phyloP scores from a whole-genome alignment of 2,329 filamentous ascomycete species.

The Colletotrichum sp. region DNA sequence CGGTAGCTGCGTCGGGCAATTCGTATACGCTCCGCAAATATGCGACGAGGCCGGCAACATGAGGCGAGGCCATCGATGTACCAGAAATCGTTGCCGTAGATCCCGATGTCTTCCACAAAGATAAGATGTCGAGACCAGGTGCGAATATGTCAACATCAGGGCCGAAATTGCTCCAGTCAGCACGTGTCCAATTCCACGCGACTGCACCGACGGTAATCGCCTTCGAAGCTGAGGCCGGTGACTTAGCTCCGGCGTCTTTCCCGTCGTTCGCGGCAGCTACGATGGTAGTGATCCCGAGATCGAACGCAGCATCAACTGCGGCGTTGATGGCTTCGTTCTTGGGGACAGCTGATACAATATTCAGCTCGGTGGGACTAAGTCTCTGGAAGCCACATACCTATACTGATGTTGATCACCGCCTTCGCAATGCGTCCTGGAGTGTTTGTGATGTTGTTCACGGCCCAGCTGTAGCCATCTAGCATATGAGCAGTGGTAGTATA shows the following conservation, averaged over 20 bases:
- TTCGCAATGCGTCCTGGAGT: not conserved
- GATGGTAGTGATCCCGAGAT: not conserved
- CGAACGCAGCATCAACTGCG: not conserved
- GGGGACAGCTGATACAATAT: not conserved
- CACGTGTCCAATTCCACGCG: not conserved
- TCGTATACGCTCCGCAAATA: not conserved
- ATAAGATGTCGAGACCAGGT: not conserved
- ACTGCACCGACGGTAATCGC: not conserved
- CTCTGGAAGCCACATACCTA: not conserved
- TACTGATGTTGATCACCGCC: not conserved
- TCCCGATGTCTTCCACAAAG: not conserved
- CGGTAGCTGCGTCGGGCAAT: not conserved
- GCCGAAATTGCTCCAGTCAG: not conserved
- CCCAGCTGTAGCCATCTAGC: not conserved
- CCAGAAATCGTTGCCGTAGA: not conserved
- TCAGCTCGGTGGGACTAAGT: not conserved
- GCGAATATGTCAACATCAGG: not conserved
- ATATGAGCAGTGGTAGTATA: not conserved
- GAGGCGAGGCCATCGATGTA: not conserved
- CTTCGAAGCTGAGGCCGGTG: not conserved
- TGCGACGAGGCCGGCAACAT: not conserved
- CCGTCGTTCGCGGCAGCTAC: not conserved
- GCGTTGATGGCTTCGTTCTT: not conserved
- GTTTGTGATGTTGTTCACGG: not conserved
- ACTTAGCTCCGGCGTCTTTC: not conserved